These are phyloP conservation scores for Hypoxylon sp. DNA, from an alignment of 2,329 filamentous ascomycete genomes.

Conservation along the genomic window DNA sequence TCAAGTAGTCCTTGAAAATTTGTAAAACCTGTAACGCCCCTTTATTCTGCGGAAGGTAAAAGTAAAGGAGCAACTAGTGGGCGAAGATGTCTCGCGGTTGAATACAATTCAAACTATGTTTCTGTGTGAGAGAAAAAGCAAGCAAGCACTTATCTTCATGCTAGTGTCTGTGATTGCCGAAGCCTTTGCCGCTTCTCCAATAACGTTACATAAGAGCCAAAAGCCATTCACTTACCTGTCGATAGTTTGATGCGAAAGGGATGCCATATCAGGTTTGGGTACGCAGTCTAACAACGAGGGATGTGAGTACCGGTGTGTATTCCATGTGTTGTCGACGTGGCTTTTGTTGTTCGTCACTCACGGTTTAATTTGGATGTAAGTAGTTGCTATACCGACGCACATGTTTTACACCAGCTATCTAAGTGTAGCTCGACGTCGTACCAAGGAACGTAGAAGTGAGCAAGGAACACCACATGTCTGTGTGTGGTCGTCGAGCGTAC, in stretches of 20 bases:
- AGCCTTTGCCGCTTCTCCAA: background rate
- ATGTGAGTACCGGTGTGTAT: background rate
- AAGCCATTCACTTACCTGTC: background rate
- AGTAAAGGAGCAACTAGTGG: too few relatives aligned
- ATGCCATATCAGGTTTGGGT: background rate
- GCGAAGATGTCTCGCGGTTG: too few relatives aligned
- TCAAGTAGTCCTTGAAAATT: too few relatives aligned
- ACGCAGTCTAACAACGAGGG: background rate
- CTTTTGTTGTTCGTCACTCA: background rate
- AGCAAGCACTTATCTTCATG: too few relatives aligned
- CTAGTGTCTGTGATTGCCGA: background rate
- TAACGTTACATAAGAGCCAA: background rate
- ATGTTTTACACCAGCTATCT: constrained; percentile 12
- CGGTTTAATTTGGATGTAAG: background rate
- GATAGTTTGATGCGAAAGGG: background rate
- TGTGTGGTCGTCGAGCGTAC: constrained; percentile 1
- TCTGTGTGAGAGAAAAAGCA: too few relatives aligned
- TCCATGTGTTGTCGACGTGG: background rate
- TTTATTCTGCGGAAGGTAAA: too few relatives aligned
- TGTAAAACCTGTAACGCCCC: too few relatives aligned
- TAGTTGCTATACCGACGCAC: background rate
- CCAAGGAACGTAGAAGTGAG: background rate
- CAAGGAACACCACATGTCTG: background rate
- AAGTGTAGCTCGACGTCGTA: background rate
- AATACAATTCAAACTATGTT: too few relatives aligned